Conservation (phyloP, 805 yeast genomes). For the Starmerella geochares region DNA sequence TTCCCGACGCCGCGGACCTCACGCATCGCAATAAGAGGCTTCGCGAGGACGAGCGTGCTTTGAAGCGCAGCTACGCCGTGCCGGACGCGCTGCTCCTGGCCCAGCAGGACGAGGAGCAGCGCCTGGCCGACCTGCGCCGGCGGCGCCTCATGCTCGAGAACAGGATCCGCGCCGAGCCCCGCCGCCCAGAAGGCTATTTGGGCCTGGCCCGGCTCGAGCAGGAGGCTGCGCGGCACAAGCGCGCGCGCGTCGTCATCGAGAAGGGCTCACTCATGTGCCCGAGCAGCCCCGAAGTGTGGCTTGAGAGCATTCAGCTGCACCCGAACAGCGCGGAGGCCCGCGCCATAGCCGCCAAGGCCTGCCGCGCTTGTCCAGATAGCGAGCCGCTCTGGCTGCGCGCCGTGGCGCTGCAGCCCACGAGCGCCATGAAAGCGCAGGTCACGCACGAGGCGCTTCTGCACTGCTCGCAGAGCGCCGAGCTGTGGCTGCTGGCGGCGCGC, state of each 20-base stretch:
- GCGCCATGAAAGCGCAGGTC: slow-evolving; percentile 43
- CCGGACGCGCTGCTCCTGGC: slow-evolving; percentile 54
- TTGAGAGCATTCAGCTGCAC: slow-evolving; percentile 63
- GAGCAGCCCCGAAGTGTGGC: slow-evolving; percentile 64
- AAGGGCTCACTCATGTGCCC: slow-evolving; percentile 69
- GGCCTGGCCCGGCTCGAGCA: slow-evolving; percentile 75
- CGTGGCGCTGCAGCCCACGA: slow-evolving; percentile 51
- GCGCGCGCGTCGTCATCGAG: slow-evolving; percentile 53
- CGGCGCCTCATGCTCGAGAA: slow-evolving; percentile 56
- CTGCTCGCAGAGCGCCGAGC: slow-evolving; percentile 43
- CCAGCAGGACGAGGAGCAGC: slow-evolving; percentile 33
- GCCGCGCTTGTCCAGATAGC: slow-evolving; percentile 46
- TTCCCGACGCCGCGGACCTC: slow-evolving; percentile 84
- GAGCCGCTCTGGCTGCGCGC: slow-evolving; percentile 67
- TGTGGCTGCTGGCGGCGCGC: slow-evolving; percentile 64
- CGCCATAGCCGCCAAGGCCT: slow-evolving; percentile 53
- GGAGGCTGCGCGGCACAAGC: slow-evolving; percentile 43
- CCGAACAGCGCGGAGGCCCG: slow-evolving; percentile 38
- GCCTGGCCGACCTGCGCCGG: slow-evolving; percentile 46
- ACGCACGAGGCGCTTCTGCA: slow-evolving; percentile 62
- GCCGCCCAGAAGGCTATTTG: slow-evolving; percentile 71
- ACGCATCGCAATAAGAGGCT: slow-evolving; percentile 69
- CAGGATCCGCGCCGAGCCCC: slow-evolving; percentile 61
- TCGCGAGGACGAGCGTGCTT: slow-evolving; percentile 49
- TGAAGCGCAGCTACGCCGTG: slow-evolving; percentile 66